phyloP scores from a whole-genome alignment of 2,329 filamentous ascomycete genomes.

The Huntiella omanensis region DNA sequence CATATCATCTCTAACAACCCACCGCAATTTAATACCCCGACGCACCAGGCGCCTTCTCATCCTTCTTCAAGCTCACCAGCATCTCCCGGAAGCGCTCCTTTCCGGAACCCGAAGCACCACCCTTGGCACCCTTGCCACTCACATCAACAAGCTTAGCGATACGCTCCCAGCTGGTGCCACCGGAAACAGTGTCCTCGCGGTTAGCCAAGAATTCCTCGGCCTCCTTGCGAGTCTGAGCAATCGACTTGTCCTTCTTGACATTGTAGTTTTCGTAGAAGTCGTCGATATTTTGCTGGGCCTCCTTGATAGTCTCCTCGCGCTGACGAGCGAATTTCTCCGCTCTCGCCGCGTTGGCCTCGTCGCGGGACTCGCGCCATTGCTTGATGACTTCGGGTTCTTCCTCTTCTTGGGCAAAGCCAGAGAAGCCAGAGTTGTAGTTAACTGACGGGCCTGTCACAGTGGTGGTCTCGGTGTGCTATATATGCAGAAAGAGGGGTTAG shows the following conservation, averaged over 20 bases:
- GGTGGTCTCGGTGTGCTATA: conserved; percentile 51
- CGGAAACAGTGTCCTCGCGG: conserved; percentile 81
- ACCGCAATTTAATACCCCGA: conserved; percentile 33
- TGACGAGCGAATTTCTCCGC: conserved; percentile 66
- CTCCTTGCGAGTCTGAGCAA: conserved; percentile 73
- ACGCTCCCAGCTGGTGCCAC: conserved; percentile 95
- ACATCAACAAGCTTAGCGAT: conserved; percentile 96
- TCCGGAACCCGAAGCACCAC: conserved; percentile 73
- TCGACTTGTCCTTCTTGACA: conserved; percentile 86
- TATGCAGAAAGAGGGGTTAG: neutral
- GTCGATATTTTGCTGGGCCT: conserved; percentile 86
- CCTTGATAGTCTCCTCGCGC: conserved; percentile 70
- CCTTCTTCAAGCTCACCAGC: conserved; percentile 72
- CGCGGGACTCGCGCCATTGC: conserved; percentile 82
- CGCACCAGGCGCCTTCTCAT: conserved; percentile 63
- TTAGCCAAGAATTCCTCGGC: conserved; percentile 80
- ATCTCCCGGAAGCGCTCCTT: conserved; percentile 94
- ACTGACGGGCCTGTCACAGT: conserved; percentile 56
- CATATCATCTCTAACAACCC: neutral
- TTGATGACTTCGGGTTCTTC: conserved; percentile 76
- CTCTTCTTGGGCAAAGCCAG: conserved; percentile 39
- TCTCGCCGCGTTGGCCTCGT: conserved; percentile 65
- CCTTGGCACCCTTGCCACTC: conserved; percentile 76
- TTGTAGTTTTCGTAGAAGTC: conserved; percentile 99
- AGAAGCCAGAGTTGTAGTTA: conserved; percentile 42